A percentile compares a stretch with the other conserved stretches of the same genome.
Conservation (phyloP, 2,329 filamentous ascomycete species). For the Ceratocystis colombiana region DNA sequence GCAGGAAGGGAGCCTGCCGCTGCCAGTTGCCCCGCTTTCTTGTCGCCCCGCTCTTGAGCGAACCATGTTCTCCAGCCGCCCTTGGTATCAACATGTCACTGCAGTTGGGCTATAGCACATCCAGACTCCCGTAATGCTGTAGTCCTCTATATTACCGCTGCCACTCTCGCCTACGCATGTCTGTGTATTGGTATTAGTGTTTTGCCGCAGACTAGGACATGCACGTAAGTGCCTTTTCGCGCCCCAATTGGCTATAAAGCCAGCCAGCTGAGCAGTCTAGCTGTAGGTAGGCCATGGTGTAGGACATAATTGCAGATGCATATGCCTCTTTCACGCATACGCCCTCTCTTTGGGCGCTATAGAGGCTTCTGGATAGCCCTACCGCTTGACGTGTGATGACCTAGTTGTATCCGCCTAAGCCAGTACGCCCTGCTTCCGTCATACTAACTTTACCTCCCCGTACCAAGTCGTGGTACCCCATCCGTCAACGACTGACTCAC, state of each 20-base stretch:
- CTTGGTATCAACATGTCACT: neutral
- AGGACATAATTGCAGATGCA: neutral
- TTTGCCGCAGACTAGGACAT: too few species aligned
- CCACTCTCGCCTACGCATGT: too few species aligned
- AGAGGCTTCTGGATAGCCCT: neutral
- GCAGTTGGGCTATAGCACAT: neutral
- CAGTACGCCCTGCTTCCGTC: neutral
- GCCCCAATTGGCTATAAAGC: too few species aligned
- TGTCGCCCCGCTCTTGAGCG: neutral
- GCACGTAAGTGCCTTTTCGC: too few species aligned
- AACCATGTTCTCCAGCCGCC: neutral
- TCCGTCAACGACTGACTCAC: neutral
- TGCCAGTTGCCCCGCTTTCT: neutral
- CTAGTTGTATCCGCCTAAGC: neutral
- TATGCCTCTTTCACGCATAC: neutral
- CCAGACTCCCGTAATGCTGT: neutral
- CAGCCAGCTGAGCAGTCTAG: too few species aligned
- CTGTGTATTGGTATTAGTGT: too few species aligned
- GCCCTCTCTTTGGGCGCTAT: neutral
- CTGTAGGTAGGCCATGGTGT: too few species aligned
- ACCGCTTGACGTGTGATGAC: neutral
- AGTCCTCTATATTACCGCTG: too few species aligned
- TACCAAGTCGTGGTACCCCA: neutral
- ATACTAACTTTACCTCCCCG: neutral
- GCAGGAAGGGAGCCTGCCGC: neutral